Conservation (phyloP, 441 rosid species). For the Adansonia gregorii region DNA sequence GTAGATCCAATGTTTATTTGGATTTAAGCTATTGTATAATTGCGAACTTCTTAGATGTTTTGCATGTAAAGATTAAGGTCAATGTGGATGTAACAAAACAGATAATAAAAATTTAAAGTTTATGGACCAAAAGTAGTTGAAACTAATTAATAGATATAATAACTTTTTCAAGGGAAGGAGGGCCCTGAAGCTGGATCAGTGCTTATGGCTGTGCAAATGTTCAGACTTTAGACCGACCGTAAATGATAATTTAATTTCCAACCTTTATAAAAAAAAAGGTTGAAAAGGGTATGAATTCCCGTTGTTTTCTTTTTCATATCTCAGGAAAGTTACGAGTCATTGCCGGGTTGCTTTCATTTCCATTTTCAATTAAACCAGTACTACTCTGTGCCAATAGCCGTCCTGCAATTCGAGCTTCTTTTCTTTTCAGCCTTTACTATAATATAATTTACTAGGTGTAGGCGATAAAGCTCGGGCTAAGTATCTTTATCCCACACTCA, state of each 20-base stretch:
- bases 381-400: not conserved
- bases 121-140: slow-evolving; percentile 7
- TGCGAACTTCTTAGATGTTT: no score
- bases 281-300: not conserved
- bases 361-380: not conserved
- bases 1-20: no score
- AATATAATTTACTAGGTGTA: no score
- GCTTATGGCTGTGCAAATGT: not conserved
- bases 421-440: not conserved
- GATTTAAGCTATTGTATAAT: no score
- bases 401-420: not conserved
- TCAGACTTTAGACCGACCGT: no score
- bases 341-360: no score
- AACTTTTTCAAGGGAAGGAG: not conserved
- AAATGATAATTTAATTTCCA: not conserved
- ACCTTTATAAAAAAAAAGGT: not conserved
- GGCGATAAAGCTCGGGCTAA: no score
- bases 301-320: not conserved
- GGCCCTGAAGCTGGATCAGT: not conserved
- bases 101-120: not conserved
- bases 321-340: no score
- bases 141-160: not conserved
- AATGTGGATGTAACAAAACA: no score
- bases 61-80: no score
- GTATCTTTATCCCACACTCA: no score